phyloP scores from a whole-genome alignment of 768 basidiomycete genomes.

The Astraeus odoratus region DNA sequence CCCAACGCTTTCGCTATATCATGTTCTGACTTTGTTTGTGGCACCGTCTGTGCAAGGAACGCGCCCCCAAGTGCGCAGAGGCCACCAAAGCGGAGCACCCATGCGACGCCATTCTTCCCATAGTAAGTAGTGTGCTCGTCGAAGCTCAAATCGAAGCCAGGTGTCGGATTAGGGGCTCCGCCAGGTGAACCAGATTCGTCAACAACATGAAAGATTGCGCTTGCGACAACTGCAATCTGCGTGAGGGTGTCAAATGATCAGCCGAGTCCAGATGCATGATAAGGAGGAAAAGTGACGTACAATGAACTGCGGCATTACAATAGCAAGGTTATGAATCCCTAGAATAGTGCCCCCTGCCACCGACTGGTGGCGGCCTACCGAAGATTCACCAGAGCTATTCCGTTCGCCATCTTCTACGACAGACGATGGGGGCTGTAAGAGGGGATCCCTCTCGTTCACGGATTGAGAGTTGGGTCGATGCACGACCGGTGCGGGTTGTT shows the following conservation, averaged over 20 bases:
- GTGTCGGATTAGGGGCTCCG: not conserved
- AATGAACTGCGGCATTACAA: constrained; percentile 91
- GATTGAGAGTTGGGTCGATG: constrained; percentile 24
- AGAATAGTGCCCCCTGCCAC: constrained; percentile 86
- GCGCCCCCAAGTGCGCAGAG: constrained; percentile 79
- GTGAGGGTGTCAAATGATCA: not conserved
- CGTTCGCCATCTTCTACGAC: constrained; percentile 35
- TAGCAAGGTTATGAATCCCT: constrained; percentile 92
- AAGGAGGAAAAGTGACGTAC: constrained; percentile 39
- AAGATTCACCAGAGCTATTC: constrained; percentile 26
- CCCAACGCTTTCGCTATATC: constrained; percentile 79
- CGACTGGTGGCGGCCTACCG: constrained; percentile 30
- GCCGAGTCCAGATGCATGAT: not conserved
- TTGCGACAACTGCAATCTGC: constrained; percentile 81
- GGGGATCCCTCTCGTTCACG: constrained; percentile 39
- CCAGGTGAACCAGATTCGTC: constrained; percentile 38
- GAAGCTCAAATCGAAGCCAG: constrained; percentile 18
- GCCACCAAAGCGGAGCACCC: constrained; percentile 92
- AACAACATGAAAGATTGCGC: constrained; percentile 75
- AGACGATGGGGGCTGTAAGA: constrained; percentile 53
- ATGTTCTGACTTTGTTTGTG: constrained; percentile 87
- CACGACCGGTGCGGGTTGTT: constrained; percentile 19
- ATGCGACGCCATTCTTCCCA: constrained; percentile 86
- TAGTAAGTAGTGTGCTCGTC: constrained; percentile 51
- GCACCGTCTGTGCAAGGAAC: constrained; percentile 68